Percentiles rank a stretch among this genome's conserved stretches.
Conservation (phyloP, 1,139 yeast species). For the Blastobotrys proliferans region DNA sequence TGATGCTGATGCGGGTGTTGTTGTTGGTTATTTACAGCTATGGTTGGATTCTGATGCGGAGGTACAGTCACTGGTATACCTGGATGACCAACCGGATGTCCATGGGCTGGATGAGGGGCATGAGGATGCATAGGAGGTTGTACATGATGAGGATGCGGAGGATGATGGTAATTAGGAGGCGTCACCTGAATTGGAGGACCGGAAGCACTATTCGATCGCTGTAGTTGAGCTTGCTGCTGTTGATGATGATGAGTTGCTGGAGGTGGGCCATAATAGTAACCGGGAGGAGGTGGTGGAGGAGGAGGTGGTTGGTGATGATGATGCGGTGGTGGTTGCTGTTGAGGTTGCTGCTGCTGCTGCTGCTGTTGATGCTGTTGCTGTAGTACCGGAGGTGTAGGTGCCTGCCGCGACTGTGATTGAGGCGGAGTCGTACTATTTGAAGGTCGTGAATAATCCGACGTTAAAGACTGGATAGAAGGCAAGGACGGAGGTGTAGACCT, state of each 20-base stretch:
- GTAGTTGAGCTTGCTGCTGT: neutral
- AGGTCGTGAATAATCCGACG: constrained; percentile 3
- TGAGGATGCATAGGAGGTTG: neutral
- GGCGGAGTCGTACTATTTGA: constrained; percentile 1
- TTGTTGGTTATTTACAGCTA: too few relatives aligned
- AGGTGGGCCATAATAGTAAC: neutral
- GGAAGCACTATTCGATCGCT: too few relatives aligned
- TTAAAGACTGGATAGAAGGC: constrained; percentile 15
- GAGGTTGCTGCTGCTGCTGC: constrained; percentile 5
- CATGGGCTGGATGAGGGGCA: constrained; percentile 8
- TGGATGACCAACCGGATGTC: constrained; percentile 3
- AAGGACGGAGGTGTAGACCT: constrained; percentile 7
- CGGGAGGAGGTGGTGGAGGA: constrained; percentile 2
- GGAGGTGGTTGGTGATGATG: neutral
- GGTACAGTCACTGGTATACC: constrained; percentile 31
- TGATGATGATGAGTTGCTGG: neutral
- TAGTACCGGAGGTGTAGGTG: constrained; percentile 6
- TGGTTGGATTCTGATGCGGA: constrained; percentile 38
- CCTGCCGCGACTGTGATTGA: neutral
- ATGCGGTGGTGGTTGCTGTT: constrained; percentile 2
- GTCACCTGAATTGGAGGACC: constrained; percentile 4
- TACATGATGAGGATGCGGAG: neutral
- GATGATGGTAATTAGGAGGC: neutral
- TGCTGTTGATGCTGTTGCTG: constrained; percentile 4
- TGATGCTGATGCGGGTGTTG: constrained; percentile 5